Percentiles rank a stretch among this genome's conserved stretches.
Evolutionary conservation across 495 filamentous ascomycete genomes (phyloP).

Genomic region (Xanthoparmelia taractica): DNA sequence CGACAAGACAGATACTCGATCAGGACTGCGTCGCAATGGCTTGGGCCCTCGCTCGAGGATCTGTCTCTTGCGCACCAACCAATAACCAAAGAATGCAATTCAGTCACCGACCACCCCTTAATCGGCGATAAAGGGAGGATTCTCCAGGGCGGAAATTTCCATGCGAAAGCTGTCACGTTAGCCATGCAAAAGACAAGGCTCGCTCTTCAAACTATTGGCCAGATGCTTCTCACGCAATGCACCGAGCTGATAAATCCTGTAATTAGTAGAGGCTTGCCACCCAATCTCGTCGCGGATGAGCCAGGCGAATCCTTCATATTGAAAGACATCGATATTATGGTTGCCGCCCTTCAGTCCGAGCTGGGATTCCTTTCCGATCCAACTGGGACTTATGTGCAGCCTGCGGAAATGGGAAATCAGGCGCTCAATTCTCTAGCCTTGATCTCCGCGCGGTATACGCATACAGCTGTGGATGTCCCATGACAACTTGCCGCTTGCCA

Average conservation of each 20-base stretch:
- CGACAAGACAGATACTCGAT: constrained; percentile 56
- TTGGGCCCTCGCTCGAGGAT: constrained; percentile 55
- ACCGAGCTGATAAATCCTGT: constrained; percentile 51
- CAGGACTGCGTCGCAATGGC: constrained; percentile 55
- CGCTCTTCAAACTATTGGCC: constrained; percentile 48
- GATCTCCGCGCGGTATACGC: constrained; percentile 47
- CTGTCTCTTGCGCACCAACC: constrained; percentile 46
- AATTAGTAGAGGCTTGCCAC: constrained; percentile 50
- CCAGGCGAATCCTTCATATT: constrained; percentile 48
- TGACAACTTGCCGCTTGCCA: constrained; percentile 19
- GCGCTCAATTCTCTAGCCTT: constrained; percentile 53
- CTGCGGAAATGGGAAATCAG: constrained; percentile 55
- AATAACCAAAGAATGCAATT: constrained; percentile 51
- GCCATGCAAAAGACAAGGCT: constrained; percentile 54
- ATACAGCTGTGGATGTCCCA: constrained; percentile 47
- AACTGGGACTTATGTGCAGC: constrained; percentile 47
- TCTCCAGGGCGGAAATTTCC: constrained; percentile 57
- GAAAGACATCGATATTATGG: constrained; percentile 56
- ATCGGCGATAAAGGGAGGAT: constrained; percentile 38
- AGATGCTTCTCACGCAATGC: constrained; percentile 50
- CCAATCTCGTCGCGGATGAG: constrained; percentile 51
- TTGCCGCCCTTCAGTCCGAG: constrained; percentile 55
- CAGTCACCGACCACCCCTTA: constrained; percentile 56
- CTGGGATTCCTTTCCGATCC: constrained; percentile 47
- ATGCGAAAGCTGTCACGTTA: constrained; percentile 48